phyloP scores from a whole-genome alignment of 306 rosid species.

The Acacia confusa region DNA sequence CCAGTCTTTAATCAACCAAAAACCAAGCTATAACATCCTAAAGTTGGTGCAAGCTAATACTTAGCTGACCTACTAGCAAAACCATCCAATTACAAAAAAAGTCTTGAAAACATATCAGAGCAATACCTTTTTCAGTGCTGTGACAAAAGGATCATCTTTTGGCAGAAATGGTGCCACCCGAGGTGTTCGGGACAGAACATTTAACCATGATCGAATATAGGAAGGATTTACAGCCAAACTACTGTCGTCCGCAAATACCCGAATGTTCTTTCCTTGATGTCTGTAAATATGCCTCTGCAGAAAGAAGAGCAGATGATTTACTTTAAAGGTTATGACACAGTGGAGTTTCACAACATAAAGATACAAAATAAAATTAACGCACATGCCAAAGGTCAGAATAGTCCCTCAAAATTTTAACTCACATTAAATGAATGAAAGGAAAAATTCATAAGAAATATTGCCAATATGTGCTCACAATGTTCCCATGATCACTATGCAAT shows the following conservation, averaged over 20 bases:
- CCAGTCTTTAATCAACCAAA: conserved; percentile 13
- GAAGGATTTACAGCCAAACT: conserved; percentile 93
- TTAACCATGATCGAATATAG: conserved; percentile 82
- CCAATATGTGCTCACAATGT: background rate
- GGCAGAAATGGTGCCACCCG: conserved; percentile 94
- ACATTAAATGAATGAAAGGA: background rate
- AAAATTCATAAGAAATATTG: background rate
- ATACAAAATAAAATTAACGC: background rate
- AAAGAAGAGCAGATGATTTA: conserved; percentile 31
- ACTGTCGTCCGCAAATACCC: conserved; percentile 79
- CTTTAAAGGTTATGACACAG: conserved; percentile 1
- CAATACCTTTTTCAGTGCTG: conserved; percentile 83
- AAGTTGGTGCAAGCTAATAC: conserved; percentile 6
- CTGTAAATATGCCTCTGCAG: conserved; percentile 94
- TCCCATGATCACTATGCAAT: conserved; percentile 3
- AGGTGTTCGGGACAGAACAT: conserved; percentile 79
- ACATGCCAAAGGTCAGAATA: conserved; percentile 3
- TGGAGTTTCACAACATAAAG: background rate
- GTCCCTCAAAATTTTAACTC: background rate
- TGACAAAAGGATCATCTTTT: conserved; percentile 76
- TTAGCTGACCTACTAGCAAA: conserved; percentile 13
- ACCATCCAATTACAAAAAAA: conserved; percentile 8
- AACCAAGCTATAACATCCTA: conserved; percentile 2
- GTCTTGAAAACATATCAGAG: background rate
- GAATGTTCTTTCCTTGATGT: conserved; percentile 72